Percentiles rank a stretch among this genome's conserved stretches.
phyloP scores from a whole-genome alignment of 2,329 filamentous ascomycete species.

The Fusarium sublunatum region DNA sequence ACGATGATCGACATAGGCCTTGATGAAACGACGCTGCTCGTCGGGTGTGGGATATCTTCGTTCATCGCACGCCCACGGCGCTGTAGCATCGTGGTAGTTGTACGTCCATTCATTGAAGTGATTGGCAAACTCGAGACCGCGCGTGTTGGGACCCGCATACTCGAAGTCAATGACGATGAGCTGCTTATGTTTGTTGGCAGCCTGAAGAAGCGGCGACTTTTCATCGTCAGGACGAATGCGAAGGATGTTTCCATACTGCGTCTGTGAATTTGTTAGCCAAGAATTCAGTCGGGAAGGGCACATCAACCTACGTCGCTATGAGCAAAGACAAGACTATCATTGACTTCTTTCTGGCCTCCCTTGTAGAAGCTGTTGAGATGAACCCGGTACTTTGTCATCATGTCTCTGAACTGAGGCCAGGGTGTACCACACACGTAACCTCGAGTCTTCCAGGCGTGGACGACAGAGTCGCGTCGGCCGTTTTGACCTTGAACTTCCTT shows the following conservation, averaged over 20 bases:
- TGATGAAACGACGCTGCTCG: slow-evolving; percentile 86
- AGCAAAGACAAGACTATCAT: slow-evolving; percentile 86
- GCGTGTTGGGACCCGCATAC: slow-evolving; percentile 89
- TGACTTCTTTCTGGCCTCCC: slow-evolving; percentile 69
- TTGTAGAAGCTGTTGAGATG: slow-evolving; percentile 81
- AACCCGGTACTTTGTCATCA: slow-evolving; percentile 80
- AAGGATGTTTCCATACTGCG: slow-evolving; percentile 98
- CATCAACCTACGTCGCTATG: slow-evolving; percentile 85
- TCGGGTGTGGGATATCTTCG: slow-evolving; percentile 79
- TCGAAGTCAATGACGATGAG: slow-evolving; percentile 98
- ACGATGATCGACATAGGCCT: slow-evolving; percentile 85
- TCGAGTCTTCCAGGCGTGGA: slow-evolving; percentile 70
- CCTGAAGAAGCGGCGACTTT: slow-evolving; percentile 86
- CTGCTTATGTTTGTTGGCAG: slow-evolving; percentile 94
- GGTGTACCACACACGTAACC: slow-evolving; percentile 86
- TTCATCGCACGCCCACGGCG: slow-evolving; percentile 75
- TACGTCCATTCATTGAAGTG: slow-evolving; percentile 99
- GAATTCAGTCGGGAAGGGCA: neutral
- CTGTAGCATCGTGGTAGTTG: slow-evolving; percentile 85
- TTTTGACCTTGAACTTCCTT: slow-evolving; percentile 47
- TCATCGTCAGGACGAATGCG: slow-evolving; percentile 74
- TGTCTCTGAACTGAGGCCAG: slow-evolving; percentile 80
- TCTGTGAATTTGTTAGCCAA: slow-evolving; percentile 62
- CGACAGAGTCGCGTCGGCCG: slow-evolving; percentile 42
- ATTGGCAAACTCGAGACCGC: slow-evolving; percentile 93